Percentiles rank a stretch among this genome's conserved stretches.
Conservation (phyloP, 2,329 filamentous ascomycete species). For the Calonectria montana region DNA sequence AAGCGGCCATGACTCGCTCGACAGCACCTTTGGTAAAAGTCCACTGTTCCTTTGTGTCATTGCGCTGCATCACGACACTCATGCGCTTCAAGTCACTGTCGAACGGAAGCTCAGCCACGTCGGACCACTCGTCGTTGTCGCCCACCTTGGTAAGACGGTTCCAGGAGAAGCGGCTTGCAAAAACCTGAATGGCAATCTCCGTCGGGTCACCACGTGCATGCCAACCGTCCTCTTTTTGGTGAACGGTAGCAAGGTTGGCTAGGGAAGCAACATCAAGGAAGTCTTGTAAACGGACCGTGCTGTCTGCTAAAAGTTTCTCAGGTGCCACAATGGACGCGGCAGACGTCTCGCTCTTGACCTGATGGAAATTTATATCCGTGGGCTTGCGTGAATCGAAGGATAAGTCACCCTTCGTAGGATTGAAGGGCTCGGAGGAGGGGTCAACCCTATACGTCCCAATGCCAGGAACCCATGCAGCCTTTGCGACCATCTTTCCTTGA, state of each 20-base stretch:
- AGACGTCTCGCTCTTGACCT: constrained; percentile 20
- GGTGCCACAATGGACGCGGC: no score
- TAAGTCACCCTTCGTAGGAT: constrained; percentile 64
- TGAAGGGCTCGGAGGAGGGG: constrained; percentile 66
- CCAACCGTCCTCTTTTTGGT: constrained; percentile 67
- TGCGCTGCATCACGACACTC: constrained; percentile 59
- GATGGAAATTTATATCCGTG: constrained; percentile 47
- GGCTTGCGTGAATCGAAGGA: constrained; percentile 51
- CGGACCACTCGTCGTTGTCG: constrained; percentile 62
- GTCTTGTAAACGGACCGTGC: constrained; percentile 38
- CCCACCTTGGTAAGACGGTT: constrained; percentile 66
- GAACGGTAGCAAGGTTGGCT: constrained; percentile 74
- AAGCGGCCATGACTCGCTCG: constrained; percentile 74
- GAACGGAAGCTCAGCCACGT: constrained; percentile 77
- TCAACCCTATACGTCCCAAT: constrained; percentile 60
- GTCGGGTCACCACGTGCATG: constrained; percentile 72
- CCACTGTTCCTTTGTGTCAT: constrained; percentile 54
- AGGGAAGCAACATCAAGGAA: constrained; percentile 73
- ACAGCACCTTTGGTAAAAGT: constrained; percentile 77
- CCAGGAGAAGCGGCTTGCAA: constrained; percentile 75
- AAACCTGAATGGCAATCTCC: constrained; percentile 81
- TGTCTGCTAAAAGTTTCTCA: no score
- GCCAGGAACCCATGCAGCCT: constrained; percentile 63
- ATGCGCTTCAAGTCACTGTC: constrained; percentile 82
- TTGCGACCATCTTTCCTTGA: constrained; percentile 65